Evolutionary conservation across 2,329 filamentous ascomycete genomes (phyloP), one percentile per base, ranked within the genome.

Genomic region (Tolypocladium amazonense): DNA sequence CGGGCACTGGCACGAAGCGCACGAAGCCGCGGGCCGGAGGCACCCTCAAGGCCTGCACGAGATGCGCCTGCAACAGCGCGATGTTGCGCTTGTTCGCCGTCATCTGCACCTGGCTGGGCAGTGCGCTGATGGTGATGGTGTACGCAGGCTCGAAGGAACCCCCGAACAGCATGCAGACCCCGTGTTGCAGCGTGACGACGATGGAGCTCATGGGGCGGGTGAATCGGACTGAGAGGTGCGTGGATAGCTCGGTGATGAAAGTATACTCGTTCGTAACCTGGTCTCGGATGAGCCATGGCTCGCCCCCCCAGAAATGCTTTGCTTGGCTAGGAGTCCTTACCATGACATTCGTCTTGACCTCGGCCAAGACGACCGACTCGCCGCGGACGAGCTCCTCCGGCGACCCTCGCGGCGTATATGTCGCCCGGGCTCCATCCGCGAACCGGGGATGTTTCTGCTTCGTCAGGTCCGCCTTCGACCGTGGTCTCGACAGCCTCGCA

Each of bases 1-100:
- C 89, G 0, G 81, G 71, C 5, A 90, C 82, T 1, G 87, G 76
- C 8, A 85, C 74, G 67, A 93, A 96, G 39, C 86, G 85, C 59
- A 96, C 74, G 39, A 92, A 79, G 1, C 92, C 91, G 45, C 90
- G 82, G 1, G 83, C 77, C 0, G 86, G 72, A 0, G 79, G 67
- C 3, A 96, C 89, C 2, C 83, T 82, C 0, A 96, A 77, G 0
- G 85, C 79, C 30, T 90, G 87, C 18, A 85, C 79, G 72, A 96
- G 81, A 70, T 89, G 87, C n/a, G 78, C 79, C 69, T 94, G 89
- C 4, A 95, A 82, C 23, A 95, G 75, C n/a, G 81, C 80, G 1
- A 90, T 85, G 71, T 93, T 94, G 63, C 90, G 85, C 70, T 89
- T 88, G 75, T 96, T 96, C 58, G 85, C 90, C 4, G 85, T 82